Evolutionary conservation across 176 grass and related monocot genomes (phyloP).

Genomic region (Phoenix dactylifera): DNA sequence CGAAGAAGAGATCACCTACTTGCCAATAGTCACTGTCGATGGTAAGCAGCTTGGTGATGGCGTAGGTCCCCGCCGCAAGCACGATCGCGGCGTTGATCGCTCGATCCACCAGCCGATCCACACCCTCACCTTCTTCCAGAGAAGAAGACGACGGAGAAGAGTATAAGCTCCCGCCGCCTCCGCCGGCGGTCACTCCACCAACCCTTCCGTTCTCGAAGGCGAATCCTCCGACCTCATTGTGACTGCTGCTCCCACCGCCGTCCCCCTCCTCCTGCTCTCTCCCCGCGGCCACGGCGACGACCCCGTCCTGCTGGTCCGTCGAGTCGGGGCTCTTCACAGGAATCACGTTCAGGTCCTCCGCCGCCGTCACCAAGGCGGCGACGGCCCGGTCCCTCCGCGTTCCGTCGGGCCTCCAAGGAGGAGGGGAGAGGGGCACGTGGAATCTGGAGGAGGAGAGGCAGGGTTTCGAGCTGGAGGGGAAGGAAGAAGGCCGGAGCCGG

Average conservation of each 20-base stretch:
- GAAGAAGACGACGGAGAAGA: slow-evolving; percentile 5
- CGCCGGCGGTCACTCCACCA: background rate
- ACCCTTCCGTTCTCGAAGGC: slow-evolving; percentile 7
- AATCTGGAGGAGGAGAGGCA: background rate
- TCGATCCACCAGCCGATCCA: slow-evolving; percentile 45
- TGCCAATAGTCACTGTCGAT: slow-evolving; percentile 98
- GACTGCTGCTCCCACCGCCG: slow-evolving; percentile 8
- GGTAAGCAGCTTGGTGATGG: slow-evolving; percentile 86
- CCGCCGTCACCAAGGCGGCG: background rate
- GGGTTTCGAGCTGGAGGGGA: background rate
- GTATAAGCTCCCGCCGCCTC: slow-evolving; percentile 12
- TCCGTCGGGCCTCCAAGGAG: too few relatives aligned
- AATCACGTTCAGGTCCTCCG: slow-evolving; percentile 28
- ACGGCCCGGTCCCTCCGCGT: background rate
- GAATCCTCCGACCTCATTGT: slow-evolving; percentile 10
- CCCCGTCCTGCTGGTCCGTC: slow-evolving; percentile 35
- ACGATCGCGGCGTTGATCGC: slow-evolving; percentile 82
- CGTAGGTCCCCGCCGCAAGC: slow-evolving; percentile 78
- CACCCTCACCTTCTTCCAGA: slow-evolving; percentile 9
- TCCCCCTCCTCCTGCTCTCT: slow-evolving; percentile 21
- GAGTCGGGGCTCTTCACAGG: slow-evolving; percentile 31
- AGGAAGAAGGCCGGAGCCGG: background rate
- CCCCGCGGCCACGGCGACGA: slow-evolving; percentile 6
- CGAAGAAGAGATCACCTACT: slow-evolving; percentile 23
- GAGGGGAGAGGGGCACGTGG: too few relatives aligned